A percentile compares a stretch with the other conserved stretches of the same genome.
Evolutionary conservation across 2,329 filamentous ascomycete species (phyloP).

Genomic region (Aspergillus costaricaensis): DNA sequence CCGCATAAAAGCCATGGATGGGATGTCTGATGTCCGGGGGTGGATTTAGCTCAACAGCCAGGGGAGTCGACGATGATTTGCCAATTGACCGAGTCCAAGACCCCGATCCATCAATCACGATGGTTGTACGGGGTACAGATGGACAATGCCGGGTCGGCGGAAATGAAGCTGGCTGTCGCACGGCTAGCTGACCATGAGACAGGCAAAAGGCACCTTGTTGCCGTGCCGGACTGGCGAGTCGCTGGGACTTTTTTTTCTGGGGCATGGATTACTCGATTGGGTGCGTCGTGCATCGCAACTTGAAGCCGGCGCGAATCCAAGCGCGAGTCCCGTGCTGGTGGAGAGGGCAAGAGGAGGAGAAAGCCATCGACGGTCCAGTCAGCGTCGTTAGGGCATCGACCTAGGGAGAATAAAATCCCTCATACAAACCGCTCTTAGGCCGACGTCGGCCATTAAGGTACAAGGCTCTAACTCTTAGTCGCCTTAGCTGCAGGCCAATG

Average conservation of each 20-base stretch:
- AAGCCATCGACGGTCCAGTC: background rate
- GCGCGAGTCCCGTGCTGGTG: constrained; percentile 7
- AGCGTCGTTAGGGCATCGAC: background rate
- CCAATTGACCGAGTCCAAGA: constrained; percentile 7
- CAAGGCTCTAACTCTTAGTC: background rate
- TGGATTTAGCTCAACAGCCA: background rate
- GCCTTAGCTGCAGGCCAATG: background rate
- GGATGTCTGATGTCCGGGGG: background rate
- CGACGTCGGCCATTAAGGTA: constrained; percentile 11
- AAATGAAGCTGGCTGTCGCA: constrained; percentile 1
- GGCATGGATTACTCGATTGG: constrained; percentile 1
- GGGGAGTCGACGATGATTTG: constrained; percentile 4
- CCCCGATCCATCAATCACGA: background rate
- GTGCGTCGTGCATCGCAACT: constrained; percentile 2
- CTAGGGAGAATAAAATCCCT: constrained; percentile 24
- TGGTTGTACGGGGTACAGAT: background rate
- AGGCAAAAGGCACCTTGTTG: constrained; percentile 1
- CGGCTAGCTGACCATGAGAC: constrained; percentile 5
- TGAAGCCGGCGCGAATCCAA: constrained; percentile 6
- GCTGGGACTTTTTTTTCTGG: background rate
- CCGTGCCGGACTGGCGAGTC: constrained; percentile 8
- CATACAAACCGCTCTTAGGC: constrained; percentile 20
- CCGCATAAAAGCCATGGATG: background rate
- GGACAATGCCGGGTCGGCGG: constrained; percentile 7
- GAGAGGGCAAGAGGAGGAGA: background rate